Evolutionary conservation across 2,329 filamentous ascomycete species (phyloP), one percentile per base, ranked within the genome.

Genomic region (Paraphaeosphaeria sporulosa): DNA sequence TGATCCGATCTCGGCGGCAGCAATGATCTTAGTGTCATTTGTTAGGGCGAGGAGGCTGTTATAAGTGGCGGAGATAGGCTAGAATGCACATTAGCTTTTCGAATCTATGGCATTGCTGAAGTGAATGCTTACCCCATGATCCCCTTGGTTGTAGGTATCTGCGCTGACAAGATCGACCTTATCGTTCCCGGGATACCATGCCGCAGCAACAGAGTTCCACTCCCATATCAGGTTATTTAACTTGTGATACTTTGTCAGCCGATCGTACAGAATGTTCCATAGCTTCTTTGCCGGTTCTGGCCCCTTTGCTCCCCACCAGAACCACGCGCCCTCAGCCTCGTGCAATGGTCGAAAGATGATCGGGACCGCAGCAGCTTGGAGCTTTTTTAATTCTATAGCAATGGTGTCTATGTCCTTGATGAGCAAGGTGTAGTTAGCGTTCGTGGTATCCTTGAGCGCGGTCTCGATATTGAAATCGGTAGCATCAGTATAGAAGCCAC

Each of bases 241-340:
- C 2, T 68, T 63, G 65, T 84, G 83, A 51, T 80, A 64, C 36
- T 76, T 76, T 0, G 80, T 83, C 34, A 83, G 66, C 1, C 82
- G 75, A 44, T 82, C 76, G 55, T 82, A 83, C 50, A 85, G 40
- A 3, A 84, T 66, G 1, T 66, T 64, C 57, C 73, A 84, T 4
- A 84, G 72, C 65, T 81, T 72, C 71, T 83, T 83, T 62, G 71
- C 75, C 5, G 81, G 72, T 65, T 79, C 82, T 2, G 82, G 72
- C 0, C 82, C 81, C 62, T 81, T 76, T 0, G 82, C 82, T 7
- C 82, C 82, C 83, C 83, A 84, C 82, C 82, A 85, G 74, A 84
- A 85, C 83, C 82, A 85, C 0, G 56, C 75, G 1, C 82, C 82
- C 60, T 85, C 82, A 8, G 82, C 83, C 66, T 85, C 83, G 68